phyloP scores from a whole-genome alignment of 306 rosid genomes.

The Vigna mungo region DNA sequence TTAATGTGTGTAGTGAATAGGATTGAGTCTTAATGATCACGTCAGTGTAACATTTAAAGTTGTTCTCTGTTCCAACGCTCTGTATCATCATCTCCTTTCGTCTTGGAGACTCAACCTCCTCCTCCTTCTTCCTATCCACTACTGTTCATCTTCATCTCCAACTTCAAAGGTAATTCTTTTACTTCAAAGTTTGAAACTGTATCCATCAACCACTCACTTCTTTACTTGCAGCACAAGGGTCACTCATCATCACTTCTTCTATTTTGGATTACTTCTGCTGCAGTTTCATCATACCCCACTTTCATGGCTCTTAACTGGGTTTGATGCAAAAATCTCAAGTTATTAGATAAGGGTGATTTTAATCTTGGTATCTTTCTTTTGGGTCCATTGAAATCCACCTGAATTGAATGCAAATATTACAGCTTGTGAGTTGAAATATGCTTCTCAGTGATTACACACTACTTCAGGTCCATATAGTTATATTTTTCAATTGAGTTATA shows the following conservation, averaged over 20 bases:
- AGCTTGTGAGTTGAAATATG: background rate
- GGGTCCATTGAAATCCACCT: conserved; percentile 7
- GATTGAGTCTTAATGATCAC: background rate
- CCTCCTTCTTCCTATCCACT: background rate
- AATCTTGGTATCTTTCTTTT: background rate
- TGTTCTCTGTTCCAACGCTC: conserved; percentile 28
- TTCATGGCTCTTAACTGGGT: conserved; percentile 15
- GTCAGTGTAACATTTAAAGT: background rate
- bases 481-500: background rate
- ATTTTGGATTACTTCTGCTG: conserved; percentile 26
- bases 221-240: background rate
- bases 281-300: background rate
- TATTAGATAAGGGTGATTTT: conserved; percentile 10
- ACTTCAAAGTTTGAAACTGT: conserved; percentile 23
- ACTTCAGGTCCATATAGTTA: background rate
- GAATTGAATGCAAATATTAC: conserved; percentile 12
- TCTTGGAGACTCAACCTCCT: conserved; percentile 35
- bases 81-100: conserved; percentile 31
- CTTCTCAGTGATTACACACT: background rate
- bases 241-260: background rate
- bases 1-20: no score
- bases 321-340: background rate
- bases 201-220: background rate
- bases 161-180: conserved; percentile 31
- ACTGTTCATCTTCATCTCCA: conserved; percentile 31